Base-by-base conservation (phyloP, 2,329 filamentous ascomycete species). In the Lasiodiplodia theobromae region DNA sequence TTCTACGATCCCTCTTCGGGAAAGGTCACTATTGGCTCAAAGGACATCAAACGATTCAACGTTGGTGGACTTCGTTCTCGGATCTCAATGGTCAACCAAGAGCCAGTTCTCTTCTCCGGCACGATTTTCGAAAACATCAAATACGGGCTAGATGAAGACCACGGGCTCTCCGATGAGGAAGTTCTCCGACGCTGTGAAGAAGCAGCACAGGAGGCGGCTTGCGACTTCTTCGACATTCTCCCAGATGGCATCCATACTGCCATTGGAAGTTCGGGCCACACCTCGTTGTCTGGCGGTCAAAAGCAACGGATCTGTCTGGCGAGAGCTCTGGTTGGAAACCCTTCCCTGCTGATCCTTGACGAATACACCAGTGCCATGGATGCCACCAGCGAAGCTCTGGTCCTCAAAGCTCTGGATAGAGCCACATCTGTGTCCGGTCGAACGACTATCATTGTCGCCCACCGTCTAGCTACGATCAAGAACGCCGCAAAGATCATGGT, bases 171-270 rank as follows among this genome's bases (percentile, higher is more conserved):
- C 84, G 3, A 83, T 81, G 49, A 84, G 86, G 2, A 81, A 83
- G 1, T 88, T 88, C 1, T 85, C 82, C 14, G 80, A 85, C 51
- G 83, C 86, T 40, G 86, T 86, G 1, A 86, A 84, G 0, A 81
- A 88, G 54, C 85, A 82, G 10, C 89, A 92, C 57, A 88, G 56
- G 84, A 89, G 71, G 86, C 87, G 66, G 90, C 90, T 0, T 92
- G 90, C 77, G 88, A 92, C 31, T 80, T 80, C 67, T 69, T 80
- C 16, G 73, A 75, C 25, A 71, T 73, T 23, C 73, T 80, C 7
- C 77, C 78, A 4, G 71, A 80, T 53, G 78, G 78, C 7, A 73
- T 78, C 8, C 66, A 78, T 31, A 79, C 77, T 18, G 70, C 69
- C 12, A 74, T 79, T 57, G 75, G 77, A n/a, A 72, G 76, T 14